These are phyloP conservation scores for Brachypodium distachyon DNA, from an alignment of 202 grass and related monocot genomes.

Conservation along the genomic window DNA sequence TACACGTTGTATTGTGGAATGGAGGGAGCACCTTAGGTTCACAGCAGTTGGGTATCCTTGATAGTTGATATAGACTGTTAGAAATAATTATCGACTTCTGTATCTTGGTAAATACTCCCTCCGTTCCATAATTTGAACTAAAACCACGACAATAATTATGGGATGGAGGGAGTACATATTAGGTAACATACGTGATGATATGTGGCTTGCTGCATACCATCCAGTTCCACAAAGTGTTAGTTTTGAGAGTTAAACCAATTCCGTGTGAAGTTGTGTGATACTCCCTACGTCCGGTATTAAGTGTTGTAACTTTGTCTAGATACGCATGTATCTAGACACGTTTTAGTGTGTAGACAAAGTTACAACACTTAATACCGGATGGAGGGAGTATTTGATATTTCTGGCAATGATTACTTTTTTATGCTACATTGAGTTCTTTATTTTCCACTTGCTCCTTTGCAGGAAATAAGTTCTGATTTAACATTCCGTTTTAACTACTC, in stretches of 20 bases:
- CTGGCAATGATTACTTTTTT: background rate
- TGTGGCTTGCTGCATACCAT: background rate
- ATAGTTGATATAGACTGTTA: background rate
- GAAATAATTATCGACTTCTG: background rate
- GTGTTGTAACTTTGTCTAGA: too few species aligned
- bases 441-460: background rate
- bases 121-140: too few species aligned
- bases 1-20: too few species aligned
- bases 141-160: too few species aligned
- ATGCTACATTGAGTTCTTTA: slow-evolving; percentile 1
- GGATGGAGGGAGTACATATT: too few species aligned
- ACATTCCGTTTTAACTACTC: slow-evolving; percentile 13
- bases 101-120: background rate
- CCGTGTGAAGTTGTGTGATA: background rate
- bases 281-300: too few species aligned
- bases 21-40: background rate
- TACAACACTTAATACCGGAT: too few species aligned
- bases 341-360: too few species aligned
- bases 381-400: too few species aligned
- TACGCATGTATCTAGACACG: too few species aligned
- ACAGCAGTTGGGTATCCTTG: background rate
- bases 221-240: background rate
- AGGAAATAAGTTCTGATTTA: background rate
- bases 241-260: background rate
- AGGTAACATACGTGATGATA: background rate